Evolutionary conservation across 2,329 filamentous ascomycete species (phyloP).

Genomic region (Microcyclospora pomicola): DNA sequence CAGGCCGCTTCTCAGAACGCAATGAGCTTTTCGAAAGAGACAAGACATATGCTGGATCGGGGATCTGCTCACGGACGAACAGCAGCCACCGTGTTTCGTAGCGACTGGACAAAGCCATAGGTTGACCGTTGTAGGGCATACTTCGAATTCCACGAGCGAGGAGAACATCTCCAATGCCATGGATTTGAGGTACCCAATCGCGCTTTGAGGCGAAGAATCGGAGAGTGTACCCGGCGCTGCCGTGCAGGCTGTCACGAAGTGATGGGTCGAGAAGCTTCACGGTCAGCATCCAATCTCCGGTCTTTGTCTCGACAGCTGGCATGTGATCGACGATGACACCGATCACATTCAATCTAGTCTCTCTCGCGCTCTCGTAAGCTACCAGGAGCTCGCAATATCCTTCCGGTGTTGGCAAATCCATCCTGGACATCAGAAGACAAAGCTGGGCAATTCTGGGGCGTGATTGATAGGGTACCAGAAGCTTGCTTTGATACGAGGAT

Average conservation of each 20-base stretch:
- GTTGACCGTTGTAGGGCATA: conserved; percentile 6
- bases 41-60: too few species aligned
- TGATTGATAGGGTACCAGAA: neutral
- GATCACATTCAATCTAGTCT: conserved; percentile 43
- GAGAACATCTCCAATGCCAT: conserved; percentile 47
- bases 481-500: too few species aligned
- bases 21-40: too few species aligned
- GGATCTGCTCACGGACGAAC: too few species aligned
- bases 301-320: conserved; percentile 37
- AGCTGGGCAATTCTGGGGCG: too few species aligned
- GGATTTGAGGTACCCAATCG: conserved; percentile 25
- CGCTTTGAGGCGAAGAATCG: conserved; percentile 45
- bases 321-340: conserved; percentile 57
- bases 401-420: conserved; percentile 5
- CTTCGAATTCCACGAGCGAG: conserved; percentile 36
- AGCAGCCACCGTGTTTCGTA: neutral
- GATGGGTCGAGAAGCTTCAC: conserved; percentile 27
- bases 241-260: conserved; percentile 7
- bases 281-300: conserved; percentile 22
- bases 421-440: neutral
- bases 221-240: conserved; percentile 26
- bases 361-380: conserved; percentile 6
- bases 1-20: too few species aligned
- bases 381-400: conserved; percentile 15
- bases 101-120: conserved; percentile 13